Evolutionary conservation across 257 asterid genomes (phyloP).

Genomic region (Leptodermis oblonga): DNA sequence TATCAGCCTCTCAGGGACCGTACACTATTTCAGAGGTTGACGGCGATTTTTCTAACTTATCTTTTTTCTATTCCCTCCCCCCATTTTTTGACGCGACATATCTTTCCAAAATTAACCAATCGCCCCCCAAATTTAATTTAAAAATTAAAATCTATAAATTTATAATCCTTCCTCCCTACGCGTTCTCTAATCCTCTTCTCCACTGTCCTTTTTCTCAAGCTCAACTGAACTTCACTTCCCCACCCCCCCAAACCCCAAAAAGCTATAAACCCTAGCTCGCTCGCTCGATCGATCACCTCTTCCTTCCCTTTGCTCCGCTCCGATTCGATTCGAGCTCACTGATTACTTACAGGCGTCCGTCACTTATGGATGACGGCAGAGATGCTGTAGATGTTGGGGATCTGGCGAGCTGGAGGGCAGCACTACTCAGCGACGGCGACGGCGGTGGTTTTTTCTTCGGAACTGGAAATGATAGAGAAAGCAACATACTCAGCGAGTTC

Average conservation of each 20-base stretch:
- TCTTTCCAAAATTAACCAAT: conserved; percentile 15
- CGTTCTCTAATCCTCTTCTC: conserved; percentile 8
- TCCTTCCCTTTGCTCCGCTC: not conserved
- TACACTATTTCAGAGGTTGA: conserved; percentile 28
- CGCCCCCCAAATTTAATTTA: not conserved
- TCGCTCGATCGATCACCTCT: no score
- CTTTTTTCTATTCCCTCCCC: conserved; percentile 14
- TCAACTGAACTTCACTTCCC: not conserved
- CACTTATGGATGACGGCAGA: conserved; percentile 20
- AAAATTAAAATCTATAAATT: no score
- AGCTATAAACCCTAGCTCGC: conserved; percentile 38
- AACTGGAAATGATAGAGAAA: conserved; percentile 26
- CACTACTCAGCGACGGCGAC: conserved; percentile 22
- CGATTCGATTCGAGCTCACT: not conserved
- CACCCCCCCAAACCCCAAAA: conserved; percentile 12
- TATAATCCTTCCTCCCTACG: conserved; percentile 10
- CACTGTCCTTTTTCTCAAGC: not conserved
- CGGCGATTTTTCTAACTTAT: conserved; percentile 33
- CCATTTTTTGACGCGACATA: conserved; percentile 15
- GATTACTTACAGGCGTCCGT: not conserved
- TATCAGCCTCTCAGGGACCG: conserved; percentile 24
- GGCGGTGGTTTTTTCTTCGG: conserved; percentile 36
- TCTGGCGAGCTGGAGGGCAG: conserved; percentile 31
- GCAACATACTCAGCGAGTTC: conserved; percentile 47
- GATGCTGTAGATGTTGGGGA: conserved; percentile 29